Base-by-base conservation (phyloP, 83 land plant species). In the Picea engelmannii region DNA sequence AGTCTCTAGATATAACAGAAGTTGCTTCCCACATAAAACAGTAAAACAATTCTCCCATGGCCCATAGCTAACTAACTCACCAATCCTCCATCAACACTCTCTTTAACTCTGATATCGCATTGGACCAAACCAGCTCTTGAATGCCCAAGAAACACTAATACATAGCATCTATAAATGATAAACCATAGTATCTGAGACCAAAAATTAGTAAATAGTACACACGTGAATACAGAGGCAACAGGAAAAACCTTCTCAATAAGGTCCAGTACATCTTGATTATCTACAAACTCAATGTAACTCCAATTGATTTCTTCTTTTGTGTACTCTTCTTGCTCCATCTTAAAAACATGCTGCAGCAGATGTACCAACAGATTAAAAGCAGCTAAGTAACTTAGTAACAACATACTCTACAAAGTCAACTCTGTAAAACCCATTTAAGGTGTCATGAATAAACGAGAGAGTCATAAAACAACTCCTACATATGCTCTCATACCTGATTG, bases 271-370 rank as follows among this genome's bases (percentile, higher is more conserved):
- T 95, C 98, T 81, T 95, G 94, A 79, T 95, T 95, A 81, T 95
- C 98, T 73, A 93, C 91, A 85, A 95, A 95, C 71, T 95, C 95
- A 77, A 95, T 95, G 82, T 95, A 95, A 83, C 99, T 97, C 99
- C 99, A 97, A 67, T 97, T 86, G 68, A 97, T 97, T 65, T 93
- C 94, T 81, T 97, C 99, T 82, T 90, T 95, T 58, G 89, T 87
- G 82, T 97, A 97, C 65, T 97, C 99, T 47, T 95, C 98, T 79
- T 97, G 99, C 88, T 97, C 99, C 96, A 92, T 95, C 68, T 93
- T 95, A 78, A 95, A 95, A 38, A 93, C 95, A 85, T 92, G 94
- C 96, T 95, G 98, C 73, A 80, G 24, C 2, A 68, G 40, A 40
- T 21, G 44, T 23, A 21, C 21, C 12, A 59, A 24, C 38, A 62